These are phyloP conservation scores for Phytophthora colocasiae DNA, from an alignment of 352 stramenopile species.

Conservation along the genomic window DNA sequence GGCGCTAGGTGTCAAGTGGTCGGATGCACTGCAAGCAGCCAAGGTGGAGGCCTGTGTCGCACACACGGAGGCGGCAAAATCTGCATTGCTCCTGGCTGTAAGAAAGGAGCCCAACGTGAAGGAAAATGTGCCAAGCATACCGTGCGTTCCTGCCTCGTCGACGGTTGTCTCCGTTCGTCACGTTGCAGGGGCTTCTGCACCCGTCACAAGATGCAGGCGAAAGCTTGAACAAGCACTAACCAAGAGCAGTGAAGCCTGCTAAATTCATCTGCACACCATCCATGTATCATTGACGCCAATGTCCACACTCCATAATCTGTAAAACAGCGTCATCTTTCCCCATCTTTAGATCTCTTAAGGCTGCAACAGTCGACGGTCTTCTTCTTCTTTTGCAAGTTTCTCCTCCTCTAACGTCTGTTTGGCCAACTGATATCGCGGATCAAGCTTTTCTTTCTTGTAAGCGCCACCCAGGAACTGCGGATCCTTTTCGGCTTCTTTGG, in stretches of 20 bases:
- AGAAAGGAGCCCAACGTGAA: constrained; percentile 86
- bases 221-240: constrained; percentile 4
- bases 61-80: constrained; percentile 85
- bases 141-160: constrained; percentile 65
- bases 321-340: constrained; percentile 12
- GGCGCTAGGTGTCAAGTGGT: constrained; percentile 71
- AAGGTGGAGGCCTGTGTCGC: constrained; percentile 81
- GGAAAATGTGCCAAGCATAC: constrained; percentile 86
- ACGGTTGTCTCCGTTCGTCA: constrained; percentile 65
- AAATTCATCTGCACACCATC: constrained; percentile 1
- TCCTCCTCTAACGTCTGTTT: constrained; percentile 85
- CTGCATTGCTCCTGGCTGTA: constrained; percentile 83
- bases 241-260: not conserved
- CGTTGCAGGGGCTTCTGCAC: constrained; percentile 56
- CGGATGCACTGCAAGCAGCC: constrained; percentile 66
- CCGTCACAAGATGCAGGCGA: constrained; percentile 21
- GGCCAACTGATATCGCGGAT: constrained; percentile 74
- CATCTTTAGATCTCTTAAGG: constrained; percentile 54
- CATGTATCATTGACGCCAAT: constrained; percentile 12
- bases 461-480: constrained; percentile 73
- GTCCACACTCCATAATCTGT: constrained; percentile 9
- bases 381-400: constrained; percentile 77
- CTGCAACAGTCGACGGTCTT: constrained; percentile 73
- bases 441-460: constrained; percentile 74
- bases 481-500: constrained; percentile 72